Percentiles rank a stretch among this genome's conserved stretches.
Evolutionary conservation across 139 green algal genomes (phyloP).

Genomic region (Pycnococcus provasolii): DNA sequence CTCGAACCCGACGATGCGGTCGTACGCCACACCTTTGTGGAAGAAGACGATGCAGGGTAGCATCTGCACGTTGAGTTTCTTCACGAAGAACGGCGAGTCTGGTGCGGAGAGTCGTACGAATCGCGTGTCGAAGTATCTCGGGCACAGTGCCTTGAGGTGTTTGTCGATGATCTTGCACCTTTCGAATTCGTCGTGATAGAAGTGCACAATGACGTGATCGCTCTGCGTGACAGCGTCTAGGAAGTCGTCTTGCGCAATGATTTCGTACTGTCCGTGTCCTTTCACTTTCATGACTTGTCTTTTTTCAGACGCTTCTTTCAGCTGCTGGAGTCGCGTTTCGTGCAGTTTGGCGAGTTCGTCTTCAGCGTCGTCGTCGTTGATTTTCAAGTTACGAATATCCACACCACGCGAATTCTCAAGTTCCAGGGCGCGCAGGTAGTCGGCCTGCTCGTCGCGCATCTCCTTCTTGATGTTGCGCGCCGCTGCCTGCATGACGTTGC

Average conservation of each 20-base stretch:
- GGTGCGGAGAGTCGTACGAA: constrained; percentile 83
- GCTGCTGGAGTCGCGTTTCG: constrained; percentile 50
- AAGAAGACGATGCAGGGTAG: constrained; percentile 79
- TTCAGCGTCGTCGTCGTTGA: constrained; percentile 36
- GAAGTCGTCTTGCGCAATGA: constrained; percentile 76
- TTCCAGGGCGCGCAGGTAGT: background rate
- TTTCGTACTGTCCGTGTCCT: constrained; percentile 59
- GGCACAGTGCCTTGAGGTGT: constrained; percentile 59
- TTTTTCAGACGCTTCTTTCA: constrained; percentile 72
- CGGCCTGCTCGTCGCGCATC: constrained; percentile 6
- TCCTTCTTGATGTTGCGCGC: constrained; percentile 62
- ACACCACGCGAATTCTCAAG: background rate
- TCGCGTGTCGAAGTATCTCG: constrained; percentile 71
- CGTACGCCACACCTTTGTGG: constrained; percentile 54
- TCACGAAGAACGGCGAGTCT: constrained; percentile 82
- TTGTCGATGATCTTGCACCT: constrained; percentile 87
- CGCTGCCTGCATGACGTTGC: constrained; percentile 66
- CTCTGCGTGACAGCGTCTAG: constrained; percentile 76
- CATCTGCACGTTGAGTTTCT: constrained; percentile 74
- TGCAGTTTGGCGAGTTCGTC: constrained; percentile 36
- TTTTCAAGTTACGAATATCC: background rate
- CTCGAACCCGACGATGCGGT: constrained; percentile 78
- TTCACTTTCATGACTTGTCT: constrained; percentile 52
- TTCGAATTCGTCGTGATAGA: constrained; percentile 92
- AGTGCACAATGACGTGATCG: constrained; percentile 69